These are phyloP conservation scores for Plectosphaerella plurivora DNA, from an alignment of 2,329 filamentous ascomycete species.

Conservation along the genomic window DNA sequence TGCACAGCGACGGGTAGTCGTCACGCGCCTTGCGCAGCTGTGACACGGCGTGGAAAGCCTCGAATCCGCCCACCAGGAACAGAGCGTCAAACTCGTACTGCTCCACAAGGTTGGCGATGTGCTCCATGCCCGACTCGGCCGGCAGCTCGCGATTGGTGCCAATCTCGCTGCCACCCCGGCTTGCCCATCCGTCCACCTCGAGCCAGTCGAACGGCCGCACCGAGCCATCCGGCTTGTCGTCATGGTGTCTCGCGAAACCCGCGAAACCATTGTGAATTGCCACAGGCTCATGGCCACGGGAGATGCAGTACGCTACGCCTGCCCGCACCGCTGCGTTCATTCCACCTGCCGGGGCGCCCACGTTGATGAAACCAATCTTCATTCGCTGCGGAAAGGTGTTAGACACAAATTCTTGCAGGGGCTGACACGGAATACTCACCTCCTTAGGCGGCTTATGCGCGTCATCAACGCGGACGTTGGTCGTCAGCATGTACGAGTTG, in stretches of 20 bases:
- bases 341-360: constrained; percentile 91
- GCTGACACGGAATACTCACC: constrained; percentile 36
- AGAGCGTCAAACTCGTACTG: constrained; percentile 86
- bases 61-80: constrained; percentile 91
- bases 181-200: constrained; percentile 92
- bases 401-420: constrained; percentile 14
- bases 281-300: constrained; percentile 85
- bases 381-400: constrained; percentile 56
- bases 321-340: constrained; percentile 97
- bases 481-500: constrained; percentile 85
- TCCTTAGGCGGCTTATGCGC: constrained; percentile 66
- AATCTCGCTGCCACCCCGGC: constrained; percentile 94
- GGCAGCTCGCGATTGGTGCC: constrained; percentile 95
- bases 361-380: constrained; percentile 93
- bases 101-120: constrained; percentile 77
- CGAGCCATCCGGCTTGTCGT: constrained; percentile 73
- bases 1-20: constrained; percentile 79
- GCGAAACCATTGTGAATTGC: constrained; percentile 97
- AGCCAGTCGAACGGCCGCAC: constrained; percentile 88
- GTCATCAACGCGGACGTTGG: constrained; percentile 68
- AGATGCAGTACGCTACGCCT: constrained; percentile 87
- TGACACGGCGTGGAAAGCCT: constrained; percentile 89
- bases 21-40: constrained; percentile 78
- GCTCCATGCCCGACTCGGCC: constrained; percentile 75
- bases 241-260: constrained; percentile 86